These are phyloP conservation scores for Tetrapisispora phaffii DNA, from an alignment of 805 yeast species.

Conservation along the genomic window DNA sequence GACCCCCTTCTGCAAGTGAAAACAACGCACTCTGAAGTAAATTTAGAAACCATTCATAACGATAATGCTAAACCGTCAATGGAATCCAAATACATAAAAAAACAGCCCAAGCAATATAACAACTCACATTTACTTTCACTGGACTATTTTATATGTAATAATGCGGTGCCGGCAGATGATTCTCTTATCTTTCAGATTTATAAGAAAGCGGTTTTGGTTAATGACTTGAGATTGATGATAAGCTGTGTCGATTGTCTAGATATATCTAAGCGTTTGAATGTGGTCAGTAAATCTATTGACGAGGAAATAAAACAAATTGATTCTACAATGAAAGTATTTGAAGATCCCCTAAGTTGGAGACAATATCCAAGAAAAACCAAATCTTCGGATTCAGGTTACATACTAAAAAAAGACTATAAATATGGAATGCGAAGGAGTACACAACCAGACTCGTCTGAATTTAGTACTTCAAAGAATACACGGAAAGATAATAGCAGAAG, in stretches of 20 bases:
- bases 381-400: neutral
- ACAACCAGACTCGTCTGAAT: no score
- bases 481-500: neutral
- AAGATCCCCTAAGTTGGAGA: neutral
- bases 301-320: constrained; percentile 6
- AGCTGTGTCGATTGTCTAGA: constrained; percentile 28
- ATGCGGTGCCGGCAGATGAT: constrained; percentile 48
- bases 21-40: neutral
- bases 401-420: no score
- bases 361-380: neutral
- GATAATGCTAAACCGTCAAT: neutral
- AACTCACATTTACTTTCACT: constrained; percentile 13
- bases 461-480: neutral
- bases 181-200: constrained; percentile 47
- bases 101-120: neutral
- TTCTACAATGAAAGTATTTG: constrained; percentile 2
- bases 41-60: neutral
- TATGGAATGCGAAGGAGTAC: no score
- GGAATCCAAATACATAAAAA: neutral
- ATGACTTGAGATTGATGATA: constrained; percentile 52
- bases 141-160: constrained; percentile 47
- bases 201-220: constrained; percentile 50
- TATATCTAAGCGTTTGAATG: constrained; percentile 19
- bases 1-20: constrained; percentile 22
- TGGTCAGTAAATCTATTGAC: constrained; percentile 10